phyloP scores from a whole-genome alignment of 1,284 basidiomycete genomes.

The Thelephora terrestris region DNA sequence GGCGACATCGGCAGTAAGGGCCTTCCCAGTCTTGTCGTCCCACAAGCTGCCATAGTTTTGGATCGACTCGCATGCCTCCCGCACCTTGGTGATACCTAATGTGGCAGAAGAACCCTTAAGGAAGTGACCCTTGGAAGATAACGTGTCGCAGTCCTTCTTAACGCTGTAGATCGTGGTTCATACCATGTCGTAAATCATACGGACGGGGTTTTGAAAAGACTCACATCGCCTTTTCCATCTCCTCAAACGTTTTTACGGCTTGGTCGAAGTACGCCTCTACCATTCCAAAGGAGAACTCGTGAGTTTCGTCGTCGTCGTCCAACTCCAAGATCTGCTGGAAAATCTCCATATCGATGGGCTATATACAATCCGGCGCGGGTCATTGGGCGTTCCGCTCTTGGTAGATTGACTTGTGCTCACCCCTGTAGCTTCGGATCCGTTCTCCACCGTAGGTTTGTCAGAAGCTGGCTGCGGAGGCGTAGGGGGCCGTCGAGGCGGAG shows the following conservation, averaged over 20 bases:
- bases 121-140: conserved; percentile 81
- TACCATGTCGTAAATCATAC: conserved; percentile 1
- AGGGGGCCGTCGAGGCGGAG: no score
- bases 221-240: conserved; percentile 76
- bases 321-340: conserved; percentile 85
- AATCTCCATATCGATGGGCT: conserved; percentile 64
- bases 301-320: conserved; percentile 68
- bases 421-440: neutral
- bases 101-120: conserved; percentile 93
- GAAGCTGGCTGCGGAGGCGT: neutral
- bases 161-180: conserved; percentile 27
- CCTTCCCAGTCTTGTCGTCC: conserved; percentile 38
- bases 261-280: conserved; percentile 76
- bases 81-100: conserved; percentile 74
- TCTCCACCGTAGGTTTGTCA: neutral
- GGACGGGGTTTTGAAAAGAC: conserved; percentile 22
- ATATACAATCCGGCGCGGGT: conserved; percentile 7
- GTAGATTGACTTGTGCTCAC: neutral
- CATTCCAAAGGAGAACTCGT: conserved; percentile 73
- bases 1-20: conserved; percentile 48
- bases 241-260: conserved; percentile 60
- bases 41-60: conserved; percentile 71
- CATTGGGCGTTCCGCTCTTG: no score
- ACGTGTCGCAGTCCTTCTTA: conserved; percentile 46
- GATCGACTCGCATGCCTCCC: conserved; percentile 79